phyloP scores from a whole-genome alignment of 352 stramenopile genomes.

The Discostella stelligera region DNA sequence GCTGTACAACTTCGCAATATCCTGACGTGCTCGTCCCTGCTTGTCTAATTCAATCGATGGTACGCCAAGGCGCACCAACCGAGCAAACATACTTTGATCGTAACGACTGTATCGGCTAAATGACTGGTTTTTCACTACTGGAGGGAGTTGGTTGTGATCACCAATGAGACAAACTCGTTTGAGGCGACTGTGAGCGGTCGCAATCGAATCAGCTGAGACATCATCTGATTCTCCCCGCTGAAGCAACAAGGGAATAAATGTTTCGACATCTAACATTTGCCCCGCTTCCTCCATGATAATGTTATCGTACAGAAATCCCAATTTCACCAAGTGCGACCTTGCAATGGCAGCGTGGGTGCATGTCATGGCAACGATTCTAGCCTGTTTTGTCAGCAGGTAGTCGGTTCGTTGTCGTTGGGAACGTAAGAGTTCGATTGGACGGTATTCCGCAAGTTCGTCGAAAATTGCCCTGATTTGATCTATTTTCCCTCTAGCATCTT shows the following conservation, averaged over 20 bases:
- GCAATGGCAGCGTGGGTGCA: conserved; percentile 92
- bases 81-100: conserved; percentile 93
- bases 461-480: conserved; percentile 88
- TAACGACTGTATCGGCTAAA: conserved; percentile 89
- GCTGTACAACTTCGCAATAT: conserved; percentile 88
- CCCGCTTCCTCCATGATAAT: conserved; percentile 94
- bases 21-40: conserved; percentile 87
- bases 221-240: conserved; percentile 81
- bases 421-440: conserved; percentile 93
- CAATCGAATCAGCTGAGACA: conserved; percentile 19
- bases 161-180: conserved; percentile 94
- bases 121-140: conserved; percentile 87
- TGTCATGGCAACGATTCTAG: conserved; percentile 92
- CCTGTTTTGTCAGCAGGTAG: conserved; percentile 94
- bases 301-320: conserved; percentile 89
- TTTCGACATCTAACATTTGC: conserved; percentile 93
- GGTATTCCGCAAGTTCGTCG: conserved; percentile 89
- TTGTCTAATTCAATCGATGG: conserved; percentile 89
- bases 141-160: conserved; percentile 90
- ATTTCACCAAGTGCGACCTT: conserved; percentile 84
- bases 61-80: conserved; percentile 90
- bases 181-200: conserved; percentile 71
- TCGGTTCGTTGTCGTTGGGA: conserved; percentile 88
- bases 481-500: conserved; percentile 73
- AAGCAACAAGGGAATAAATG: conserved; percentile 89